Percentiles rank a stretch among this genome's conserved stretches.
These are phyloP conservation scores for Cercospora zeina DNA, from an alignment of 2,329 filamentous ascomycete genomes.

Conservation along the genomic window DNA sequence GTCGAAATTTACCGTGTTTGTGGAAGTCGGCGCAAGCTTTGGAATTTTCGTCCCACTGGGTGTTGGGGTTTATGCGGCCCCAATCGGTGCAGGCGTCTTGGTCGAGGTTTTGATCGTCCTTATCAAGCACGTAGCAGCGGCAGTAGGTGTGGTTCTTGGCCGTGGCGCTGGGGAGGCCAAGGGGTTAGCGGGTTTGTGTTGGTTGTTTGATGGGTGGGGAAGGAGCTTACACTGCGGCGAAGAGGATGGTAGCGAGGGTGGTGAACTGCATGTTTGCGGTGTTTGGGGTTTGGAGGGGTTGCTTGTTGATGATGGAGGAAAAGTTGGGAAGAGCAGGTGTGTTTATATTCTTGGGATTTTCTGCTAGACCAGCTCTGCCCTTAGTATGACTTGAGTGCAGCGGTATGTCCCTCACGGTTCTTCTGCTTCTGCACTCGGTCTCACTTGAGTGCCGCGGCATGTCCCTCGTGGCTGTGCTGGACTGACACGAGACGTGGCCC, in stretches of 20 bases:
- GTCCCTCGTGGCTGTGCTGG: no score
- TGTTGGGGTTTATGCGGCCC: not conserved
- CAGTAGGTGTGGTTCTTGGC: conserved; percentile 1
- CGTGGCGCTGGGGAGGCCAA: not conserved
- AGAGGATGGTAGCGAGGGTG: not conserved
- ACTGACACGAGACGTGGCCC: no score
- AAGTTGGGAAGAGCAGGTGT: no score
- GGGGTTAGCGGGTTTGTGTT: not conserved
- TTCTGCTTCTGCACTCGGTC: no score
- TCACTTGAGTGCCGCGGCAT: no score
- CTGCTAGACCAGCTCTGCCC: no score
- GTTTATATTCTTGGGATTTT: no score
- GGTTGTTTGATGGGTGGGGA: not conserved
- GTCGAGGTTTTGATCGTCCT: not conserved
- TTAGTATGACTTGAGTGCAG: no score
- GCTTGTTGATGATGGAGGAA: not conserved
- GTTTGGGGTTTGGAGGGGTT: not conserved
- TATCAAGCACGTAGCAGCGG: not conserved
- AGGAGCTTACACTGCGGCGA: not conserved
- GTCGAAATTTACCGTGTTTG: not conserved
- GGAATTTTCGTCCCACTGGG: not conserved
- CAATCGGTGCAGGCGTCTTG: not conserved
- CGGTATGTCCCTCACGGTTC: no score
- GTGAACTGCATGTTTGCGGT: not conserved
- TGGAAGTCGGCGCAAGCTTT: not conserved